Evolutionary conservation across 148 eudicot species (phyloP).

Genomic region (Spergularia bocconei): DNA sequence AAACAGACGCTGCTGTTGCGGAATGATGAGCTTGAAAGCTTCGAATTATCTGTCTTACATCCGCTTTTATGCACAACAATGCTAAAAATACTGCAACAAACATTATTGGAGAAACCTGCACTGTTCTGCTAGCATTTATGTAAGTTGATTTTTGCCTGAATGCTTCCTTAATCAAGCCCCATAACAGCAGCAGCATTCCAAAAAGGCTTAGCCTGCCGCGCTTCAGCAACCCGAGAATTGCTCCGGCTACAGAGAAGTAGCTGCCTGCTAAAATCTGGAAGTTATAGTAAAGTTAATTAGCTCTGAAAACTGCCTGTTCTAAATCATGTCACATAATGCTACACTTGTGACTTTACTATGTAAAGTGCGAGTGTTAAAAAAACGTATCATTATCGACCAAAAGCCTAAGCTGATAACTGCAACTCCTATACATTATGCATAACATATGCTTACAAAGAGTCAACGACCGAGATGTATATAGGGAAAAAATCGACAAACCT

Average conservation of each 20-base stretch:
- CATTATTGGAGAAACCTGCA: slow-evolving; percentile 44
- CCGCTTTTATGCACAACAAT: slow-evolving; percentile 36
- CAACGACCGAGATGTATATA: too few relatives aligned
- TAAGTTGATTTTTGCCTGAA: slow-evolving; percentile 18
- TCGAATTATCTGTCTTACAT: slow-evolving; percentile 40
- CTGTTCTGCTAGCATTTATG: slow-evolving; percentile 1
- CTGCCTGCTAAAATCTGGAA: slow-evolving; percentile 56
- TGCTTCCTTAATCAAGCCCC: slow-evolving; percentile 54
- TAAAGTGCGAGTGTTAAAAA: too few relatives aligned
- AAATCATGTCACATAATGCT: too few relatives aligned
- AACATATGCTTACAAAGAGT: too few relatives aligned
- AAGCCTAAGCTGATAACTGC: too few relatives aligned
- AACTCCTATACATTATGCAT: too few relatives aligned
- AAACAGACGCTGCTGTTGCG: slow-evolving; percentile 8
- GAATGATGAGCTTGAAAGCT: slow-evolving; percentile 29
- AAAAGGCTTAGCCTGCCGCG: slow-evolving; percentile 44
- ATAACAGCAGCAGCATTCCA: slow-evolving; percentile 47
- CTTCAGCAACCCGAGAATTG: slow-evolving; percentile 46
- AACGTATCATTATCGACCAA: too few relatives aligned
- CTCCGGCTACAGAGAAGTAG: slow-evolving; percentile 61
- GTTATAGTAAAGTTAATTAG: too few relatives aligned
- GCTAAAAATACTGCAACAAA: slow-evolving; percentile 37
- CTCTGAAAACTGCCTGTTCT: too few relatives aligned
- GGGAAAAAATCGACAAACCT: slow-evolving; percentile 34
- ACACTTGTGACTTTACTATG: too few relatives aligned